phyloP scores from a whole-genome alignment of 2,329 filamentous ascomycete genomes.

The Tolypocladium sp. region DNA sequence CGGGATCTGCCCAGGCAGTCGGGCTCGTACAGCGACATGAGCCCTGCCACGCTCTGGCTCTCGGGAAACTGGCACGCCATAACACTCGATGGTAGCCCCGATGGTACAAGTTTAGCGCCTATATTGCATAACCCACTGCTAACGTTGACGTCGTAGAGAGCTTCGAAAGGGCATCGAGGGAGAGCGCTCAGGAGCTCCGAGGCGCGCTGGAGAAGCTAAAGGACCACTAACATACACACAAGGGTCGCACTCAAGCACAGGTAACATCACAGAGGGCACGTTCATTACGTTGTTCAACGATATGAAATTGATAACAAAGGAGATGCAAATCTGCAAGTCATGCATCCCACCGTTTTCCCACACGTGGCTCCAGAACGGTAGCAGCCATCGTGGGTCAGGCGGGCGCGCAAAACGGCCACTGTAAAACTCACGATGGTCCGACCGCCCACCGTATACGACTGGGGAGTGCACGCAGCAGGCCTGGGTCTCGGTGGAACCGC shows the following conservation, averaged over 20 bases:
- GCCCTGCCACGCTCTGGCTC: neutral
- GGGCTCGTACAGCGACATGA: neutral
- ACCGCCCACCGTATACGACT: neutral
- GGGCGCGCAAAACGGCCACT: neutral
- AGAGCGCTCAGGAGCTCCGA: neutral
- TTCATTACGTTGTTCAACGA: no score
- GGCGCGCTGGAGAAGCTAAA: neutral
- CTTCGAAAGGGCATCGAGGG: neutral
- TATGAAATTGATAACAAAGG: no score
- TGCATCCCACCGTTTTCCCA: neutral
- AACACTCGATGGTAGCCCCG: neutral
- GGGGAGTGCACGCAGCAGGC: neutral
- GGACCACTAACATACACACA: neutral
- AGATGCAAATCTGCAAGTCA: neutral
- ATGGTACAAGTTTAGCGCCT: neutral
- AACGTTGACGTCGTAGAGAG: no score
- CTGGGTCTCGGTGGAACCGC: neutral
- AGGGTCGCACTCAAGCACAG: no score
- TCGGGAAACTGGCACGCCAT: neutral
- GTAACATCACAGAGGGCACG: no score
- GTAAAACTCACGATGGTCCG: neutral
- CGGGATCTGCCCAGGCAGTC: neutral
- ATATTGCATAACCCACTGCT: no score
- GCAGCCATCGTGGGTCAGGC: neutral
- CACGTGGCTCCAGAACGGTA: neutral